Percentiles rank a stretch among this genome's conserved stretches.
Evolutionary conservation across 2,329 filamentous ascomycete species (phyloP).

Genomic region (Penicillium digitatum): DNA sequence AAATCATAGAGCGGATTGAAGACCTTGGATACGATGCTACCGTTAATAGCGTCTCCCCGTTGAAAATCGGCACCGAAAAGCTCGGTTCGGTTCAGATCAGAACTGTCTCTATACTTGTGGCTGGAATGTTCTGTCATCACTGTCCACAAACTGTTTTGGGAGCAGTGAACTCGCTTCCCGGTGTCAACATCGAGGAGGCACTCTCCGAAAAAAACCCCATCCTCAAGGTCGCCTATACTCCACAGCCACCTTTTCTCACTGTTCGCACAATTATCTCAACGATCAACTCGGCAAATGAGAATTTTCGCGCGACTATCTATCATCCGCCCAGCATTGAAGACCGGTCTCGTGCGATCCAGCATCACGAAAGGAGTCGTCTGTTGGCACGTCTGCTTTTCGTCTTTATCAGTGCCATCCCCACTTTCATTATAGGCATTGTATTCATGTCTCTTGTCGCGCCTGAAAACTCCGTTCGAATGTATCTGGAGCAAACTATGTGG

Average conservation of each 20-base stretch:
- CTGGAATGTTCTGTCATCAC: constrained; percentile 71
- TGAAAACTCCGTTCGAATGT: constrained; percentile 56
- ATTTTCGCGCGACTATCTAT: constrained; percentile 66
- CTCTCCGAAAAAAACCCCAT: constrained; percentile 62
- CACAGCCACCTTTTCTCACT: constrained; percentile 65
- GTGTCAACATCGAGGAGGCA: constrained; percentile 37
- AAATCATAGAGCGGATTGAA: constrained; percentile 50
- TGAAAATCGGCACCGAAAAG: constrained; percentile 31
- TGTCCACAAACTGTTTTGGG: constrained; percentile 54
- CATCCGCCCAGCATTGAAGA: constrained; percentile 82
- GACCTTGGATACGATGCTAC: constrained; percentile 63
- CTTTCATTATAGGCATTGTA: constrained; percentile 81
- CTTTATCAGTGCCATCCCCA: constrained; percentile 68
- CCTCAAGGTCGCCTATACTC: constrained; percentile 66
- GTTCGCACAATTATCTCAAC: constrained; percentile 68
- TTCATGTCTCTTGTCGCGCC: constrained; percentile 78
- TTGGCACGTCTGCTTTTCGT: constrained; percentile 68
- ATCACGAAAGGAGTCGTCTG: constrained; percentile 64
- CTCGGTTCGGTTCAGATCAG: constrained; percentile 38
- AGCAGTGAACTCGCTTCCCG: constrained; percentile 47
- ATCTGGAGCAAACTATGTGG: constrained; percentile 66
- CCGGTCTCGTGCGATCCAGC: constrained; percentile 67
- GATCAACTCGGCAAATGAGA: constrained; percentile 63
- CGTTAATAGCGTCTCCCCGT: constrained; percentile 46
- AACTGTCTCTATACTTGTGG: constrained; percentile 61